phyloP scores from a whole-genome alignment of 345 rosid species.

The Trapa incisa region DNA sequence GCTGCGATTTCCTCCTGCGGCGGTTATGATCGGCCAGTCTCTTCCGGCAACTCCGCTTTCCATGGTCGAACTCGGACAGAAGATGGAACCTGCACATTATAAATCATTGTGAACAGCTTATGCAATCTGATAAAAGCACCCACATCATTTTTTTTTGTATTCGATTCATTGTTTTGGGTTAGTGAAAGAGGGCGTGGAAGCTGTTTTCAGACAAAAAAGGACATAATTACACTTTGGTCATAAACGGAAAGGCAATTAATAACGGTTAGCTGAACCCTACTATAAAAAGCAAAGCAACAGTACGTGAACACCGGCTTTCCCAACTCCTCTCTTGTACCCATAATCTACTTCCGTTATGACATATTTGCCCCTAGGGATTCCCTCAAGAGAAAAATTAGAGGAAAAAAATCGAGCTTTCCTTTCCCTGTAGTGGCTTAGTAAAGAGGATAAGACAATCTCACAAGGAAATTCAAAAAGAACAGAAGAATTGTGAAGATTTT shows the following conservation, averaged over 20 bases:
- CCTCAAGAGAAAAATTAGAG: background rate
- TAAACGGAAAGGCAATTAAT: constrained; percentile 3
- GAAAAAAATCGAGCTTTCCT: background rate
- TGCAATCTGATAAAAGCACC: no score
- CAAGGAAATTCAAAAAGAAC: background rate
- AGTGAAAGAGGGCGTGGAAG: background rate
- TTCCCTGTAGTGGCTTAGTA: no score
- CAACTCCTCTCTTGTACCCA: no score
- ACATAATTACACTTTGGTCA: constrained; percentile 2
- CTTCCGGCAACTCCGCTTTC: constrained; percentile 94
- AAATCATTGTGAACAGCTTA: no score
- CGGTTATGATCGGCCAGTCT: constrained; percentile 96
- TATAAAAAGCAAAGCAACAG: constrained; percentile 12
- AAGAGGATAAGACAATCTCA: background rate
- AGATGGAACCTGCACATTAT: constrained; percentile 56
- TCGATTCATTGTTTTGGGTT: no score
- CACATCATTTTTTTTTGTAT: no score
- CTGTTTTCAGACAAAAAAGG: background rate
- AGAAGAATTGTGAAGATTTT: background rate
- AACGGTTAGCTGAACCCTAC: constrained; percentile 4
- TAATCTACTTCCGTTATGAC: constrained; percentile 15
- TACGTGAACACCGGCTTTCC: constrained; percentile 4
- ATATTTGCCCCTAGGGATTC: constrained; percentile 51
- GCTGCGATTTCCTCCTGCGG: constrained; percentile 71
- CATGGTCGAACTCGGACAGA: constrained; percentile 86